Percentiles rank a stretch among this genome's conserved stretches.
phyloP scores from a whole-genome alignment of 768 basidiomycete genomes.

The Suillus brevipes region DNA sequence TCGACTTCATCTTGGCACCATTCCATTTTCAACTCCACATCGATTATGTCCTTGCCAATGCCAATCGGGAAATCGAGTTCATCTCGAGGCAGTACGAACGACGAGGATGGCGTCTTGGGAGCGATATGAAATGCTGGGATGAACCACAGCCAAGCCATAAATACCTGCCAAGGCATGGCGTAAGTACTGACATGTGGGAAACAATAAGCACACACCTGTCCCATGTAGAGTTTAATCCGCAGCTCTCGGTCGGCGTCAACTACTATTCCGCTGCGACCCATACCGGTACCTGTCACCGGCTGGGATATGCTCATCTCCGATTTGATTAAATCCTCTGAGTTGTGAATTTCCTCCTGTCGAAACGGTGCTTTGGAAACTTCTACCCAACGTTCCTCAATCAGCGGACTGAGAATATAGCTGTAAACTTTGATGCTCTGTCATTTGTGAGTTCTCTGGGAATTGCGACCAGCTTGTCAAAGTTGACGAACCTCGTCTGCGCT shows the following conservation, averaged over 20 bases:
- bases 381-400: constrained; percentile 46
- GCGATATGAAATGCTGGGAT: constrained; percentile 82
- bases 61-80: constrained; percentile 82
- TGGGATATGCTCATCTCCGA: not conserved
- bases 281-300: constrained; percentile 15
- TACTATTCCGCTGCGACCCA: constrained; percentile 44
- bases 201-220: constrained; percentile 47
- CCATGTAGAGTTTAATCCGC: constrained; percentile 70
- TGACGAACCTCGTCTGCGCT: constrained; percentile 36
- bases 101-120: constrained; percentile 40
- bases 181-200: constrained; percentile 1
- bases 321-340: not conserved
- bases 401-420: constrained; percentile 47
- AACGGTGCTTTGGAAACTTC: constrained; percentile 37
- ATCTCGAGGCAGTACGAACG: constrained; percentile 50
- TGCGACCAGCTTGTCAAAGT: not conserved
- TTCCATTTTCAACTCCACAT: constrained; percentile 64
- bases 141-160: constrained; percentile 87
- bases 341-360: not conserved
- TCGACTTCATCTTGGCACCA: constrained; percentile 33
- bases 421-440: constrained; percentile 42
- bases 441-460: not conserved
- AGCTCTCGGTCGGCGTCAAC: constrained; percentile 70
- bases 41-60: constrained; percentile 63
- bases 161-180: constrained; percentile 43